phyloP scores from a whole-genome alignment of 192 early-diverging fungal species.

The Umbelopsis vinacea region DNA sequence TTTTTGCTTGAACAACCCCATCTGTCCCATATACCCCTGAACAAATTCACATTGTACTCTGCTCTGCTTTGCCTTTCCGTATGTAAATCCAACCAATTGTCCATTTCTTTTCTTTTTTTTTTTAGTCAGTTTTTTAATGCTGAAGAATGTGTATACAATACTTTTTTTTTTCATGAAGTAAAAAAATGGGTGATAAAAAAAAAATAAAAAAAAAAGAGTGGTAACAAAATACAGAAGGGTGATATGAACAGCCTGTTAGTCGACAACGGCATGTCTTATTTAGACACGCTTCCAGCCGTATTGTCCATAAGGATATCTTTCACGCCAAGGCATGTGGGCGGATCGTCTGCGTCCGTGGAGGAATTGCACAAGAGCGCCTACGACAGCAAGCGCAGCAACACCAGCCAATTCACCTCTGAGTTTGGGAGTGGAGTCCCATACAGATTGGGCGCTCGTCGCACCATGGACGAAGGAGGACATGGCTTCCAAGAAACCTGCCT shows the following conservation, averaged over 20 bases:
- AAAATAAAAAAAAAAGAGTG: conserved; percentile 3
- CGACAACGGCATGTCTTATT: neutral
- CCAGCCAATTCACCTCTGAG: conserved; percentile 77
- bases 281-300: conserved; percentile 39
- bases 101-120: neutral
- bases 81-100: neutral
- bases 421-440: conserved; percentile 45
- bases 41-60: no score
- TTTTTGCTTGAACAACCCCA: conserved; percentile 20
- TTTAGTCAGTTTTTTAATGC: neutral
- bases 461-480: conserved; percentile 58
- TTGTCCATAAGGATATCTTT: conserved; percentile 28
- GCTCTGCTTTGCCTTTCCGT: neutral
- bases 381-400: conserved; percentile 60
- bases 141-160: conserved; percentile 19
- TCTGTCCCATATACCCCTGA: no score
- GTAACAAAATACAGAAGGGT: neutral
- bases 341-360: conserved; percentile 48
- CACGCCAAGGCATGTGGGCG: conserved; percentile 25
- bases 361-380: conserved; percentile 74
- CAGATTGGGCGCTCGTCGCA: conserved; percentile 29
- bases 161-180: conserved; percentile 12
- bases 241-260: neutral
- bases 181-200: neutral
- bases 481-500: conserved; percentile 73